Evolutionary conservation across 2,329 filamentous ascomycete genomes (phyloP), one percentile per base, ranked within the genome.

Genomic region (Apiospora hydei): DNA sequence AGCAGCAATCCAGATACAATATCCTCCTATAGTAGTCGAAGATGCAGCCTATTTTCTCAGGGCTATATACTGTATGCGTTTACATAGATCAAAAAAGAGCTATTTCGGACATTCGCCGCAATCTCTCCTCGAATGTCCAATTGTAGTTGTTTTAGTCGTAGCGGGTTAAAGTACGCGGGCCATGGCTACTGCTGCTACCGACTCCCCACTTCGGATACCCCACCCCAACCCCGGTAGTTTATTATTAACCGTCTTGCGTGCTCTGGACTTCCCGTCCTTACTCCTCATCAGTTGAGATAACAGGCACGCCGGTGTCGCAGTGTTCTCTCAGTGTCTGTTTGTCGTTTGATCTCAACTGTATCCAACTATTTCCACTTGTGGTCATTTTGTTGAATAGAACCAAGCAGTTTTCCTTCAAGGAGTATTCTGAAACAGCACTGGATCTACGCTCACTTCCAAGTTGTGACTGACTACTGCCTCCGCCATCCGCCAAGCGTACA

Each of bases 131-230:
- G 30, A 41, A 41, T 64, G 18, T 64, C 57, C 57, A 41, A 24
- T 41, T 64, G 57, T 41, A 38, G 57, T 64, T 64, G 34, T 41
- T 64, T 64, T 41, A 41, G 57, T 64, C 57, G 57, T 64, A 64
- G 57, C 57, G 57, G 57, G 57, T 21, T 51, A 51, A 51, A 51
- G 49, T 26, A 51, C 46, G 46, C 46, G 46, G 46, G 21, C 46
- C 21, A 49, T 49, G 26, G 26, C 26, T 3, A 30, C 26, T 30
- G 26, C 26, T 49, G 46, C 53, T 38, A 64, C 57, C 41, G 46
- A 38, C 57, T 64, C 34, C 34, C 57, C 30, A 64, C 57, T 64
- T 49, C 67, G 67, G 67, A 69, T 49, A 69, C 67, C 41, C 43
- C 67, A 46, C 34, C 44, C 67, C 67, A 49, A 24, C 49, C 47